Conservation (phyloP, 148 eudicot genomes). For the Agrostemma githago region DNA sequence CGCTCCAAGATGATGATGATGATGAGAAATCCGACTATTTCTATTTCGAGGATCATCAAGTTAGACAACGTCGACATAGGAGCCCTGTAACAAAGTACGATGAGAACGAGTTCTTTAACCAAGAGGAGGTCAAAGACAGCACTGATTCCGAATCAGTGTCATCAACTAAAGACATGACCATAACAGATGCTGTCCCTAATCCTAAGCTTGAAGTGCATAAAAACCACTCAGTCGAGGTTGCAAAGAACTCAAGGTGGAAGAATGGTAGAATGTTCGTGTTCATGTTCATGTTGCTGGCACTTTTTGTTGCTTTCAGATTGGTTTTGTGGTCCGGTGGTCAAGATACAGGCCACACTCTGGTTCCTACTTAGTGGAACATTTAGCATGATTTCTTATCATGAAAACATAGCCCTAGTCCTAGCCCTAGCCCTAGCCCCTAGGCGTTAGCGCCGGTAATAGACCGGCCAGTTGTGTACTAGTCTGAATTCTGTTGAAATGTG, state of each 20-base stretch:
- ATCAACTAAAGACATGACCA: conserved; percentile 45
- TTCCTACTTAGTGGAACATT: conserved; percentile 64
- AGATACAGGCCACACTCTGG: conserved; percentile 38
- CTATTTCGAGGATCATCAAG: conserved; percentile 35
- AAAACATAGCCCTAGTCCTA: not conserved
- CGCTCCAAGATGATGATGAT: conserved; percentile 62
- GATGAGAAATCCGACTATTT: conserved; percentile 36
- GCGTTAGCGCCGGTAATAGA: not conserved
- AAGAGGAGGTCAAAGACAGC: conserved; percentile 13
- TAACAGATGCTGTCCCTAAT: conserved; percentile 18
- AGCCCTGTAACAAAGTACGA: conserved; percentile 42
- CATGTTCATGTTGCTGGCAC: conserved; percentile 23
- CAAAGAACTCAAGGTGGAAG: conserved; percentile 24
- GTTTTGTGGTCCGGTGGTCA: conserved; percentile 37
- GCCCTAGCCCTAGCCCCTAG: not conserved
- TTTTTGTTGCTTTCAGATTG: conserved; percentile 38
- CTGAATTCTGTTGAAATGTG: not conserved
- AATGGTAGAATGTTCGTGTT: conserved; percentile 21
- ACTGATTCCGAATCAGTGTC: conserved; percentile 71
- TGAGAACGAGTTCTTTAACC: conserved; percentile 27
- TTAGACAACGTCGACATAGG: conserved; percentile 26
- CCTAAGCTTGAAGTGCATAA: conserved; percentile 23
- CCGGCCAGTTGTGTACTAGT: conserved; percentile 3
- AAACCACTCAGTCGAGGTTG: conserved; percentile 21
- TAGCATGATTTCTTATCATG: conserved; percentile 20